Evolutionary conservation across 2,329 filamentous ascomycete genomes (phyloP), one percentile per base, ranked within the genome.

Genomic region (Polychaeton citri): DNA sequence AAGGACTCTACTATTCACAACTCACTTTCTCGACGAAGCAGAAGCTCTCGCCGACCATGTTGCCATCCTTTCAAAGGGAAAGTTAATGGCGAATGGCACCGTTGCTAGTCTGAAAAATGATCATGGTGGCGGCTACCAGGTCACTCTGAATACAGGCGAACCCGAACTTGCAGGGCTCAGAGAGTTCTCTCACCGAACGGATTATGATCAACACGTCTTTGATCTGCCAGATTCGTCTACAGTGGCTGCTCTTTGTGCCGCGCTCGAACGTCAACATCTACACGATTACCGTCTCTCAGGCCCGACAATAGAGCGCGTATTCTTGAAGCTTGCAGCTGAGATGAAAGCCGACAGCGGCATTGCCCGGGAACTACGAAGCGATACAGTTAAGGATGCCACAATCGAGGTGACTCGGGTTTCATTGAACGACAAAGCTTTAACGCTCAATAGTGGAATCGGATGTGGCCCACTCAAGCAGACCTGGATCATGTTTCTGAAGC

Each of bases 21-120:
- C 86, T 0, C 86, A 94, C 55, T 93, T 93, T 55, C 68, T 94
- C 8, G 86, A 94, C 50, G 86, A 94, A 58, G 86, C 85, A 1
- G 86, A 93, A 51, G 66, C 92, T 1, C 68, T 94, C 2, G 79
- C 85, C 0, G 86, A 94, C 52, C 77, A 86, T 42, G 88, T 94
- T 44, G 82, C 79, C 2, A 82, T 94, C 37, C 63, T 94, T 12
- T 88, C 83, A 4, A 86, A 84, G 52, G 86, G 86, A 13, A 76
- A 74, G 2, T 66, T 94, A 2, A 79, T 82, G 40, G 84, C 81
- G 0, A 68, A 84, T 49, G 86, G 86, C 2, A 84, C 84, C 2
- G 85, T 82, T 2, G 83, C 84, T 6, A 79, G 82, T 48, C 69
- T 94, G 33, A 93, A 93, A 55, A 73, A 85, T 47, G 69, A 68